These are phyloP conservation scores for Ceratobasidium sp. DNA, from an alignment of 1,284 basidiomycete species.

Conservation along the genomic window DNA sequence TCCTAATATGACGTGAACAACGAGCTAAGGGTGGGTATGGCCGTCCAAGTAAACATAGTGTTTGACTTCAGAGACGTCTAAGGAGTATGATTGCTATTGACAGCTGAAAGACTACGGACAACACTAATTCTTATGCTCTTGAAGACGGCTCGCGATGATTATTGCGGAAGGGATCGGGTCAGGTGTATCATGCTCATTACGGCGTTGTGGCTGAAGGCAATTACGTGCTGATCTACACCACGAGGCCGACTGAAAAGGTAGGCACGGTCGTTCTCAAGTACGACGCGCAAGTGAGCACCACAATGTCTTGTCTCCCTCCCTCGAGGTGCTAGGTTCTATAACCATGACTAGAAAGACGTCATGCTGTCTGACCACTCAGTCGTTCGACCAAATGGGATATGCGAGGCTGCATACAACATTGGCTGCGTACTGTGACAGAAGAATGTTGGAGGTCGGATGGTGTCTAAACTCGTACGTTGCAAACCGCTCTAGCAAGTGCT, in stretches of 20 bases:
- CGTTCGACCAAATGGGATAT: background rate
- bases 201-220: conserved; percentile 12
- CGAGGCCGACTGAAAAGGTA: background rate
- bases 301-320: background rate
- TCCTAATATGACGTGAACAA: too few relatives aligned
- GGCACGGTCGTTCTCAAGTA: background rate
- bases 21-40: too few relatives aligned
- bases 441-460: too few relatives aligned
- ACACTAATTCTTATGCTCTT: background rate
- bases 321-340: too few relatives aligned
- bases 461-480: background rate
- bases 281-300: background rate
- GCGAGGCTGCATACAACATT: background rate
- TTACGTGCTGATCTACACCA: background rate
- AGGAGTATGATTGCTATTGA: background rate
- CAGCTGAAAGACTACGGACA: background rate
- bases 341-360: too few relatives aligned
- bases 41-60: too few relatives aligned
- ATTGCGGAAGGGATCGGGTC: background rate
- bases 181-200: background rate
- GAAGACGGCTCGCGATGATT: background rate
- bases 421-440: background rate
- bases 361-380: too few relatives aligned
- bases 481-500: background rate
- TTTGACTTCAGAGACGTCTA: too few relatives aligned